Percentiles rank a stretch among this genome's conserved stretches.
Evolutionary conservation across 768 basidiomycete species (phyloP).

Genomic region (Gelatoporia subvermispora): DNA sequence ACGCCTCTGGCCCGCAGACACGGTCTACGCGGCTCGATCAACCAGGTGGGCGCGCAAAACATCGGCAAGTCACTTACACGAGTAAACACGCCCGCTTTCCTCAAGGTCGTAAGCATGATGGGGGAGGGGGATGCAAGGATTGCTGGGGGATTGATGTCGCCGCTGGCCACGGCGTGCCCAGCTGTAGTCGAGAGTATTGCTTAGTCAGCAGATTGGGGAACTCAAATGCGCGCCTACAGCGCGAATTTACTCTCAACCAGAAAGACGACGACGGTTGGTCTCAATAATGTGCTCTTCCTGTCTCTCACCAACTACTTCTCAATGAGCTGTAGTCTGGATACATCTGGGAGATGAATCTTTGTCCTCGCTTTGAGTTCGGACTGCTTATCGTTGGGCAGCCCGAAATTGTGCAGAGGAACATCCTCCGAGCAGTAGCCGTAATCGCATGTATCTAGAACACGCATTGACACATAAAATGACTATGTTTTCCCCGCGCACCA

Average conservation of each 20-base stretch:
- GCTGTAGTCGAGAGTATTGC: conserved; percentile 3
- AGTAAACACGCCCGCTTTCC: conserved; percentile 60
- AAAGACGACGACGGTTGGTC: conserved; percentile 78
- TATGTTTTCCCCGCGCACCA: neutral
- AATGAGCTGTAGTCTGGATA: conserved; percentile 31
- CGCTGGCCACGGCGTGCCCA: neutral
- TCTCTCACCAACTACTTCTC: conserved; percentile 58
- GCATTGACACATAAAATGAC: neutral
- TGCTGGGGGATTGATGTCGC: conserved; percentile 4
- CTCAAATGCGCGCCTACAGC: neutral
- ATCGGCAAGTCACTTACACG: conserved; percentile 41
- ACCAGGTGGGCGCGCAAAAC: conserved; percentile 6
- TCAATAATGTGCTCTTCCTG: conserved; percentile 43
- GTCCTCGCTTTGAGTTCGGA: conserved; percentile 80
- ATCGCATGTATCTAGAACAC: neutral
- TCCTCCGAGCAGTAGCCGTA: conserved; percentile 18
- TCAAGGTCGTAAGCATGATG: conserved; percentile 62
- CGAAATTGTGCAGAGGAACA: conserved; percentile 81
- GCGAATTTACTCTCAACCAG: conserved; percentile 34
- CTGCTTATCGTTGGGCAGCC: conserved; percentile 51
- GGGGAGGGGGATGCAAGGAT: conserved; percentile 15
- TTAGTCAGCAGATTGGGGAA: conserved; percentile 37
- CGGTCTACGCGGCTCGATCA: conserved; percentile 36
- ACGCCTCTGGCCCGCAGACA: conserved; percentile 80
- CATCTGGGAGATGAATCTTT: conserved; percentile 50